phyloP scores from a whole-genome alignment of 768 basidiomycete species.

The Clitopilus hobsonii region DNA sequence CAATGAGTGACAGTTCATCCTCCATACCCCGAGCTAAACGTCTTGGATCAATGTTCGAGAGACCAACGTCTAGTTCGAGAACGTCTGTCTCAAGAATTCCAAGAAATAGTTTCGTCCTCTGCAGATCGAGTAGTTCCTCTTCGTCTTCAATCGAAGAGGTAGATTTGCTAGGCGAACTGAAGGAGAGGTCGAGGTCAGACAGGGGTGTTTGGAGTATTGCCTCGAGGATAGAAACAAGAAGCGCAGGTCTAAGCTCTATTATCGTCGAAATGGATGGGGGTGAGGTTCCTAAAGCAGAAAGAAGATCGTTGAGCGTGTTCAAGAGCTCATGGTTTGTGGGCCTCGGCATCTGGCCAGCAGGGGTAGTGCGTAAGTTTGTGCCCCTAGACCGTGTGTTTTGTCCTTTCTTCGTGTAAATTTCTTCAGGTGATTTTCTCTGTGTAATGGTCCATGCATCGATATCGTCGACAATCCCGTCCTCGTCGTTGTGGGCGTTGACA shows the following conservation, averaged over 20 bases:
- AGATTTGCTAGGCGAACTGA: conserved; percentile 18
- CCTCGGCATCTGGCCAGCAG: neutral
- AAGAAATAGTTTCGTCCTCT: conserved; percentile 71
- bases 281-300: conserved; percentile 10
- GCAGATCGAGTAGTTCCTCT: conserved; percentile 36
- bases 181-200: conserved; percentile 9
- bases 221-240: conserved; percentile 69
- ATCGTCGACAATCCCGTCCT: neutral
- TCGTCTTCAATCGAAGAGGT: conserved; percentile 24
- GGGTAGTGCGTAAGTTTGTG: neutral
- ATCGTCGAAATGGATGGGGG: conserved; percentile 35
- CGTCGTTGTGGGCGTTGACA: neutral
- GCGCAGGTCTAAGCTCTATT: conserved; percentile 63
- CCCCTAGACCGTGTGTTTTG: neutral
- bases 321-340: conserved; percentile 17
- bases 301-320: conserved; percentile 39
- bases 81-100: conserved; percentile 70
- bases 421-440: neutral
- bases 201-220: conserved; percentile 40
- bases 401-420: neutral
- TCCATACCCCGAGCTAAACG: conserved; percentile 58
- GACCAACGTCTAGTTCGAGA: conserved; percentile 54
- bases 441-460: neutral
- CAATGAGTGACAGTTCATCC: conserved; percentile 65
- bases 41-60: conserved; percentile 62